Percentiles rank a stretch among this genome's conserved stretches.
Conservation (phyloP, 2,329 filamentous ascomycete species). For the Laburnicola sp. region DNA sequence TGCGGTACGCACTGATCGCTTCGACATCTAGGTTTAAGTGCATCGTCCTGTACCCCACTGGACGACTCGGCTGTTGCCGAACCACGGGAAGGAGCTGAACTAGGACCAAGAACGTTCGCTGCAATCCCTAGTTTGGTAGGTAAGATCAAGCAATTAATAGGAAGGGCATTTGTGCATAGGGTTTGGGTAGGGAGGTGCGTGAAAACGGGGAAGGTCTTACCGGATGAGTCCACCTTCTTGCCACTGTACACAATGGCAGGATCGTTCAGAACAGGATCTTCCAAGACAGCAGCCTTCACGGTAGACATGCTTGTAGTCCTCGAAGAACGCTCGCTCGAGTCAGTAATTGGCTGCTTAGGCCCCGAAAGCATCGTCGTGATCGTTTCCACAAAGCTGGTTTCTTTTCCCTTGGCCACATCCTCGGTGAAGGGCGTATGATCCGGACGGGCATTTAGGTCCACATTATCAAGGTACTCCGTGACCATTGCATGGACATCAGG, state of each 20-base stretch:
- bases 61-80: neutral
- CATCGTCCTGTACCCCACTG: neutral
- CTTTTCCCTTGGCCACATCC: neutral
- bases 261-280: constrained; percentile 15
- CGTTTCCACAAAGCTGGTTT: neutral
- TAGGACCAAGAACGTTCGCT: constrained; percentile 9
- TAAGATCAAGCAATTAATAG: neutral
- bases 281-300: constrained; percentile 14
- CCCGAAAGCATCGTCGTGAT: neutral
- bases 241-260: constrained; percentile 21
- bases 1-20: constrained; percentile 12
- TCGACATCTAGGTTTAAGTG: constrained; percentile 14
- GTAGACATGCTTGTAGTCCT: constrained; percentile 22
- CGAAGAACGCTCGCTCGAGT: neutral
- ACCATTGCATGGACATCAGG: constrained; percentile 8
- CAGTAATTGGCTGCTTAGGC: neutral
- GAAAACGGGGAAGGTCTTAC: constrained; percentile 19
- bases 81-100: neutral
- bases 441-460: neutral
- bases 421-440: neutral
- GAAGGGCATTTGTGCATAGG: constrained; percentile 13
- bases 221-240: constrained; percentile 15
- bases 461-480: constrained; percentile 5
- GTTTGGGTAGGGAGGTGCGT: constrained; percentile 1
- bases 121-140: neutral